Base-by-base conservation (phyloP, 1,284 basidiomycete species). In the Gomphus sp. region DNA sequence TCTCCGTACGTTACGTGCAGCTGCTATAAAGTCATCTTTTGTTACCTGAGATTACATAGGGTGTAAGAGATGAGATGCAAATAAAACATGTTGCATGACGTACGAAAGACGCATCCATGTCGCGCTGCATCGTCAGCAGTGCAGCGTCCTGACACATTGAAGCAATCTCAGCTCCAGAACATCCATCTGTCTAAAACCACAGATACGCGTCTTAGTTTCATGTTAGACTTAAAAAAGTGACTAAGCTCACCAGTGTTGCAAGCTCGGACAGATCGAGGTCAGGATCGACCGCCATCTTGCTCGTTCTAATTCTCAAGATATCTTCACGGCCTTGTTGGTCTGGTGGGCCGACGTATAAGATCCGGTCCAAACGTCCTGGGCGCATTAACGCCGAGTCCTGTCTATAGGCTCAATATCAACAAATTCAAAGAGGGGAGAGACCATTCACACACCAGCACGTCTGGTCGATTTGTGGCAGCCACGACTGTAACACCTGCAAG, bases 101-200 rank as follows among this genome's bases (percentile, higher is more conserved):
- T 64, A 96, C 94, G 66, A 76, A 80, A 41, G 82, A 77, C 4
- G 91, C 86, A 61, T 91, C 71, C 28, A 98, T 84, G 69, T 97
- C 81, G 62, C 83, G 79, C 66, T 91, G 86, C 91, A 97, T 96
- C 0, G 94, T 91, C 44, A 88, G 70, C 63, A 99, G 72, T 0
- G 96, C 97, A 1, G 97, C 97, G 71, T 99, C 96, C 74, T 99
- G 97, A 69, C 95, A 98, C 53, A 99, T 80, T 1, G 89, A 85
- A 6, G 85, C 81, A 33, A 99, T 86, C 69, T 99, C 97, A 6
- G 97, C 97, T 10, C 97, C 97, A 11, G 96, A 98, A 68, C 93
- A 99, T 0, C 96, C 97, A 10, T 90, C 84, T 3, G 93, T 90
- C 94, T 98, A 64, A 7, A 36, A 12, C 58, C 33, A n/a, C 18